phyloP scores from a whole-genome alignment of 345 rosid genomes.

The Camelina laxa region DNA sequence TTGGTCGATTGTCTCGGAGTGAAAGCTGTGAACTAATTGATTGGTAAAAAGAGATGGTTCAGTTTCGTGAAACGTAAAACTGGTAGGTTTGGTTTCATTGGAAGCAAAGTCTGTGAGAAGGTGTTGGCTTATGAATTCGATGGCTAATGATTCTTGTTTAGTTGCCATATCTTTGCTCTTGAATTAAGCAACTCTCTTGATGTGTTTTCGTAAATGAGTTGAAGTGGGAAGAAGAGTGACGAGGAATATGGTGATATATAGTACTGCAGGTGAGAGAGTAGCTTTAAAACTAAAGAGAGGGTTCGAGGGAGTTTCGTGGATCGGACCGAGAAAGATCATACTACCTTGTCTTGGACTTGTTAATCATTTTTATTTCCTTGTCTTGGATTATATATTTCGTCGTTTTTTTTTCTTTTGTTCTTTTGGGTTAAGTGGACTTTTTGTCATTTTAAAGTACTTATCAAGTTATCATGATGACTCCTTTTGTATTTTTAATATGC shows the following conservation, averaged over 20 bases:
- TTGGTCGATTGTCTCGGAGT: slow-evolving; percentile 17
- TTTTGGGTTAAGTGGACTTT: slow-evolving; percentile 35
- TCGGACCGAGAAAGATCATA: slow-evolving; percentile 41
- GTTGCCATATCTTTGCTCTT: slow-evolving; percentile 38
- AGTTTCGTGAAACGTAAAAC: slow-evolving; percentile 16
- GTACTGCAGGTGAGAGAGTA: background rate
- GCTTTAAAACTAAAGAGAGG: slow-evolving; percentile 3
- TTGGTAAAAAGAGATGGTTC: slow-evolving; percentile 22
- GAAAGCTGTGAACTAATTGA: slow-evolving; percentile 8
- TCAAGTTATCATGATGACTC: slow-evolving; percentile 39
- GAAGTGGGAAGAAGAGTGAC: slow-evolving; percentile 40
- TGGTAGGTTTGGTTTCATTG: slow-evolving; percentile 44
- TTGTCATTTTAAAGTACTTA: slow-evolving; percentile 28
- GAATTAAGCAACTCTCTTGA: slow-evolving; percentile 5
- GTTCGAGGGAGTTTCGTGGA: slow-evolving; percentile 44
- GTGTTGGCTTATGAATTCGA: slow-evolving; percentile 68
- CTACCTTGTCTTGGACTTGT: slow-evolving; percentile 34
- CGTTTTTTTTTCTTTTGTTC: background rate
- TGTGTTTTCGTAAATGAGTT: slow-evolving; percentile 14
- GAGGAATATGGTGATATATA: slow-evolving; percentile 34
- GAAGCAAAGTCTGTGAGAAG: slow-evolving; percentile 61
- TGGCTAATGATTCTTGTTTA: slow-evolving; percentile 51
- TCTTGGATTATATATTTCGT: background rate
- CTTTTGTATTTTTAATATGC: slow-evolving; percentile 11
- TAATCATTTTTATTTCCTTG: slow-evolving; percentile 23